A percentile compares a stretch with the other conserved stretches of the same genome.
phyloP scores from a whole-genome alignment of 306 rosid genomes.

The Arachis stenosperma region DNA sequence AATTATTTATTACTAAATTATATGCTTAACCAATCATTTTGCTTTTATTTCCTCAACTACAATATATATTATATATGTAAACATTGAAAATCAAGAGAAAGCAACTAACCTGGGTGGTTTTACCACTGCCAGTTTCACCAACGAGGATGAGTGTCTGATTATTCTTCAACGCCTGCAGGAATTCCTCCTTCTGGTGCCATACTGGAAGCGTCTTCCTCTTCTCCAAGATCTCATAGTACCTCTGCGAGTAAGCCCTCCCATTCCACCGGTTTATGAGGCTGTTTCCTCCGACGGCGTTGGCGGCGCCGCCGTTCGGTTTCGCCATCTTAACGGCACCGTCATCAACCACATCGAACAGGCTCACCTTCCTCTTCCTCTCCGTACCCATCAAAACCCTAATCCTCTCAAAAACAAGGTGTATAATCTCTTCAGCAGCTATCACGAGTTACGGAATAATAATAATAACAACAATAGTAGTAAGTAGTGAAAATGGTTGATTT shows the following conservation, averaged over 20 bases:
- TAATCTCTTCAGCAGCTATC: not conserved
- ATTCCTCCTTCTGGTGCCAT: slow-evolving; percentile 93
- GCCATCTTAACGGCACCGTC: slow-evolving; percentile 54
- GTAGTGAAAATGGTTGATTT: too few species aligned
- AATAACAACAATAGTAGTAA: too few species aligned
- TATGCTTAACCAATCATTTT: not conserved
- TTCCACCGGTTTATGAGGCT: slow-evolving; percentile 67
- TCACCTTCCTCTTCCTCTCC: slow-evolving; percentile 92
- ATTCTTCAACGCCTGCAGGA: slow-evolving; percentile 56
- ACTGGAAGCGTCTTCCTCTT: slow-evolving; percentile 83
- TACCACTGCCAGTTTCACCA: slow-evolving; percentile 97
- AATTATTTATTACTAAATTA: not conserved
- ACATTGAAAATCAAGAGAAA: not conserved
- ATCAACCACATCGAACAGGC: slow-evolving; percentile 88
- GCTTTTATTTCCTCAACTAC: too few species aligned
- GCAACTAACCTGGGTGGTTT: slow-evolving; percentile 83
- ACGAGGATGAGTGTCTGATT: slow-evolving; percentile 79
- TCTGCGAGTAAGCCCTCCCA: slow-evolving; percentile 66
- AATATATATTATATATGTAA: not conserved
- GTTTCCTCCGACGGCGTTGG: slow-evolving; percentile 11
- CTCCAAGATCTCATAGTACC: slow-evolving; percentile 83
- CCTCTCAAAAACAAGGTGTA: not conserved
- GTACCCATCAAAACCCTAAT: slow-evolving; percentile 71
- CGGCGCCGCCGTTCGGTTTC: slow-evolving; percentile 60
- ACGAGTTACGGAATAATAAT: too few species aligned